Evolutionary conservation across 768 basidiomycete genomes (phyloP), one percentile per base, ranked within the genome.

Genomic region (Gautieria morchelliformis): DNA sequence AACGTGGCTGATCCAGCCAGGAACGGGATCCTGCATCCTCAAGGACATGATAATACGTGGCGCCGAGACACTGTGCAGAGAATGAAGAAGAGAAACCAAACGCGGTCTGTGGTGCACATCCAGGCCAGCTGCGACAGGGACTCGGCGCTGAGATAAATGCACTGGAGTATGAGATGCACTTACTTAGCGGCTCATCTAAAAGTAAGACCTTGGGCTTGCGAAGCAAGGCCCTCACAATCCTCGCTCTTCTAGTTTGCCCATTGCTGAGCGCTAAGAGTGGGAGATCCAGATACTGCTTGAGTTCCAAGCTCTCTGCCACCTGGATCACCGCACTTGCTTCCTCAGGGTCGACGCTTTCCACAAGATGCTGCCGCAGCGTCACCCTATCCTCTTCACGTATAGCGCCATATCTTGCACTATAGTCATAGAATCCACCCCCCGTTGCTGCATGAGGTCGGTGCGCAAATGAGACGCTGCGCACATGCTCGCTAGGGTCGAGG

Each of bases 121-220:
- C 14, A 94, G 73, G 0, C 93, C 92, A 60, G 92, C 91, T 93
- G 51, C 7, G 20, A 40, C 6, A n/a, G n/a, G 32, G n/a, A n/a
- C n/a, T n/a, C n/a, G 20, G 4, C 14, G 35, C 37, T 37, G 6
- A 40, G 33, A 19, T 14, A 7, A 32, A 52, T 10, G 4, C 14
- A 33, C 9, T 24, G 12, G 14, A 24, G 41, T 3, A 27, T 11
- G 7, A 15, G 42, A 53, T 12, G 39, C 7, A 75, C 84, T 58
- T 62, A 92, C 91, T 91, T 39, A 93, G 74, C 0, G 93, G 94
- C 68, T 98, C 95, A 60, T 96, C 93, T n/a, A 97, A 75, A 7
- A 98, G 69, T 22, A 97, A 66, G 19, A 97, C 66, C 59, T 84
- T 78, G 0, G 93, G 91, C 46, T 78, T 75, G 17, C 69, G 72